These are phyloP conservation scores for Ilyonectria robusta DNA, from an alignment of 2,329 filamentous ascomycete genomes.

Conservation along the genomic window DNA sequence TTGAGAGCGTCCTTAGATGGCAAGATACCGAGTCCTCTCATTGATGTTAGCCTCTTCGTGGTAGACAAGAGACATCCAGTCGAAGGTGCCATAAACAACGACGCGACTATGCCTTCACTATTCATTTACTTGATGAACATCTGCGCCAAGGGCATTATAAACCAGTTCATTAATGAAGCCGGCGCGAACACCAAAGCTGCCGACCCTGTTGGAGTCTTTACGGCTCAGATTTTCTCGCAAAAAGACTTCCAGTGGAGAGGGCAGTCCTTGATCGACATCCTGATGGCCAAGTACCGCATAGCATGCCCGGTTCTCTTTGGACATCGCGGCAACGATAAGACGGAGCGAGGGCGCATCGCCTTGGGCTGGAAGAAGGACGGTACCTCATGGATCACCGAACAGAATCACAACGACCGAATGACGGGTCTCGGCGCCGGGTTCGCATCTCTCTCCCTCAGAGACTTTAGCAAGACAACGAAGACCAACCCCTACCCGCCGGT, in stretches of 20 bases:
- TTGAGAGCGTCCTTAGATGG: constrained; percentile 69
- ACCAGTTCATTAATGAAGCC: constrained; percentile 78
- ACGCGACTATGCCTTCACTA: constrained; percentile 70
- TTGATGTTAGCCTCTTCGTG: constrained; percentile 71
- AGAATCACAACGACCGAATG: constrained; percentile 86
- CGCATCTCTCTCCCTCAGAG: constrained; percentile 84
- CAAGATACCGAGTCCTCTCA: constrained; percentile 63
- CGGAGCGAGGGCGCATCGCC: constrained; percentile 73
- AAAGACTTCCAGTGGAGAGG: constrained; percentile 77
- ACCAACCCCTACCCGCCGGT: constrained; percentile 82
- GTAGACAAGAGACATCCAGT: constrained; percentile 60
- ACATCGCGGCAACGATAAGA: constrained; percentile 81
- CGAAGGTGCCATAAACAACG: constrained; percentile 67
- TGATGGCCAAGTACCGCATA: constrained; percentile 87
- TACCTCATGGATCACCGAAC: constrained; percentile 74
- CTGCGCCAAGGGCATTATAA: constrained; percentile 80
- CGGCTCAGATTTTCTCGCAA: constrained; percentile 81
- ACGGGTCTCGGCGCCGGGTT: constrained; percentile 87
- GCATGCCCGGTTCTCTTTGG: constrained; percentile 90
- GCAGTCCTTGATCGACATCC: constrained; percentile 81
- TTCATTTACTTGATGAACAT: constrained; percentile 84
- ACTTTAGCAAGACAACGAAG: constrained; percentile 79
- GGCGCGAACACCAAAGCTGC: constrained; percentile 75
- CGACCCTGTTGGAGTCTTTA: constrained; percentile 84
- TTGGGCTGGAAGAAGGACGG: constrained; percentile 81